Evolutionary conservation across 306 rosid species (phyloP).

Genomic region (Fagus crenata): DNA sequence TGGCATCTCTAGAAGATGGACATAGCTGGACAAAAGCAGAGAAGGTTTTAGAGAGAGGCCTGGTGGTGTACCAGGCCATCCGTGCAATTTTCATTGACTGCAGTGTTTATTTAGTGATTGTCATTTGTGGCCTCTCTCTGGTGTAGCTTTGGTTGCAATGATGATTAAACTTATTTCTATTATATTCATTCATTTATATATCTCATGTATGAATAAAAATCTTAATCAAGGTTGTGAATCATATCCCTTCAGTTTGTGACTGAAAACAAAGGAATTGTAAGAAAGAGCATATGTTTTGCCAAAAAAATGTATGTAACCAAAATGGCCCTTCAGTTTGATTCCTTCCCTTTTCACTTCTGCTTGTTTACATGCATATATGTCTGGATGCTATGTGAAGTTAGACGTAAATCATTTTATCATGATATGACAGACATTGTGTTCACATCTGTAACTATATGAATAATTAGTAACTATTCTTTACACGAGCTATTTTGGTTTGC

Average conservation of each 20-base stretch:
- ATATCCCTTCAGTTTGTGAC: not conserved
- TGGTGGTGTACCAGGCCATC: conserved; percentile 73
- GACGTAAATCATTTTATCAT: not conserved
- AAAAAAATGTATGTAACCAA: not conserved
- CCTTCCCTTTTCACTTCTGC: not conserved
- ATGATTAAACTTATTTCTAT: conserved; percentile 1
- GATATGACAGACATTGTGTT: not conserved
- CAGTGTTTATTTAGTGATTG: conserved; percentile 71
- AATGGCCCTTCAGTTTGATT: not conserved
- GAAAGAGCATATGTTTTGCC: not conserved
- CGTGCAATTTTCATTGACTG: conserved; percentile 72
- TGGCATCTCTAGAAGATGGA: conserved; percentile 29
- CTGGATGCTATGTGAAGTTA: not conserved
- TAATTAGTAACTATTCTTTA: not conserved
- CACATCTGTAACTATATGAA: not conserved
- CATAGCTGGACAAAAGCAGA: conserved; percentile 65
- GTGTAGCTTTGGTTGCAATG: conserved; percentile 28
- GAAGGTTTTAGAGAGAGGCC: conserved; percentile 77
- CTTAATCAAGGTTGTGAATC: not conserved
- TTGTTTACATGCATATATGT: not conserved
- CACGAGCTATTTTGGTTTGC: not conserved
- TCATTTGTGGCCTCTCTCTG: conserved; percentile 62
- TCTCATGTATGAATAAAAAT: not conserved
- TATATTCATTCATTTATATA: not conserved
- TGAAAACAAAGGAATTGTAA: not conserved